phyloP scores from a whole-genome alignment of 2,329 filamentous ascomycete species.

The Coniochaeta sp. region DNA sequence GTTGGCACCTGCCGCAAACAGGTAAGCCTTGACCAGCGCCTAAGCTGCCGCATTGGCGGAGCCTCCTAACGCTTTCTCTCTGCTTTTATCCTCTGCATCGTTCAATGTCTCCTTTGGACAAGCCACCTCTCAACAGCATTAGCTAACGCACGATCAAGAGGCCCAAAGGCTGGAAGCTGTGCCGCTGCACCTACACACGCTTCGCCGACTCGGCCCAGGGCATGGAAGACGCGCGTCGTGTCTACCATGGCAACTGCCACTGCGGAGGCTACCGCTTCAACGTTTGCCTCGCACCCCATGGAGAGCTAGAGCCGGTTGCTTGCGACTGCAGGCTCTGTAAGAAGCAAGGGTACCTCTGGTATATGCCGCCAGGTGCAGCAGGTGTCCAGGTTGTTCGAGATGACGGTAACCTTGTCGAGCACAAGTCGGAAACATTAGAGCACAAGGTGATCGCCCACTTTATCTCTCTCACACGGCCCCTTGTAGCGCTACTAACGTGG shows the following conservation, averaged over 20 bases:
- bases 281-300: slow-evolving; percentile 5
- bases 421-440: neutral
- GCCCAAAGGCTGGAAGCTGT: too few relatives aligned
- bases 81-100: too few relatives aligned
- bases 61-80: too few relatives aligned
- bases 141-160: too few relatives aligned
- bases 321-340: slow-evolving; percentile 19
- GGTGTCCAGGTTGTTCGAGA: slow-evolving; percentile 6
- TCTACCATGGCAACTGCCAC: slow-evolving; percentile 19
- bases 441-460: neutral
- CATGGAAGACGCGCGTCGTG: neutral
- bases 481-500: neutral
- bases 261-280: slow-evolving; percentile 21
- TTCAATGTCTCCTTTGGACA: too few relatives aligned
- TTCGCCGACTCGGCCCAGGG: neutral
- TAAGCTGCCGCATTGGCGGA: too few relatives aligned
- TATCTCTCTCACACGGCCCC: neutral
- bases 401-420: slow-evolving; percentile 3
- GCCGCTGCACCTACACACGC: too few relatives aligned
- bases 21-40: too few relatives aligned
- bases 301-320: slow-evolving; percentile 5
- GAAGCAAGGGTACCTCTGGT: slow-evolving; percentile 23
- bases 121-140: too few relatives aligned
- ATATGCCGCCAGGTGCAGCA: slow-evolving; percentile 6
- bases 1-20: too few relatives aligned